Base-by-base conservation (phyloP, 495 filamentous ascomycete genomes). In the Daldinia caldariorum region DNA sequence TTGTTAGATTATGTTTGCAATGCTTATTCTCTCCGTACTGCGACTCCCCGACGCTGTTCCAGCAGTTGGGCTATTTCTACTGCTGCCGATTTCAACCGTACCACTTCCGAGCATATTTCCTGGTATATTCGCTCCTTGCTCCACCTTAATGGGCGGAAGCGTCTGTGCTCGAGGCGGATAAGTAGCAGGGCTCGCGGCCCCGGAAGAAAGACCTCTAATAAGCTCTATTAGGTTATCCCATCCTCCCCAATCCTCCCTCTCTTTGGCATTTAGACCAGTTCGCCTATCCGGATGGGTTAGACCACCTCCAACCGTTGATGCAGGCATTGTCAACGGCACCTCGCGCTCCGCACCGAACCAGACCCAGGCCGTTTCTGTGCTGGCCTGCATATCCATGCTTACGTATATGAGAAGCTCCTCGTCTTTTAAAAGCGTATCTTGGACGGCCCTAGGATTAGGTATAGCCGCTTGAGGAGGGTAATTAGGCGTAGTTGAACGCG, bases 321-420 rank as follows among this genome's bases (percentile, higher is more conserved):
- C 58, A 32, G 63, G 68, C 31, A 53, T 64, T 10, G 49, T 35
- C 31, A 57, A 29, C 6, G 63, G 66, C 10, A 83, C 74, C 32
- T 84, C 83, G 65, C 82, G 34, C 81, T 85, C 64, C 73, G 84
- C 76, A 88, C 92, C 92, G 45, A 88, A 81, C 95, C 95, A 99
- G 14, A 94, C 86, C 94, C 94, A 98, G 31, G 88, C 88, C 26
- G 87, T 89, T 22, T 95, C 92, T 6, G 83, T 82, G 43, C 85
- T 86, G n/a, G 91, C 92, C 77, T 98, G 95, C 79, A 97, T 86
- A 78, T 99, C 95, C 0, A 90, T 93, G 22, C 91, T 94, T 1
- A 91, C 89, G 75, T 97, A 97, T 1, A 89, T 92, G 37, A 98
- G 81, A 76, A 99, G 88, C 77, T 97, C 95, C 69, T 97, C 95